Base-by-base conservation (phyloP, 2,329 filamentous ascomycete genomes). In the Colletotrichum sp. region DNA sequence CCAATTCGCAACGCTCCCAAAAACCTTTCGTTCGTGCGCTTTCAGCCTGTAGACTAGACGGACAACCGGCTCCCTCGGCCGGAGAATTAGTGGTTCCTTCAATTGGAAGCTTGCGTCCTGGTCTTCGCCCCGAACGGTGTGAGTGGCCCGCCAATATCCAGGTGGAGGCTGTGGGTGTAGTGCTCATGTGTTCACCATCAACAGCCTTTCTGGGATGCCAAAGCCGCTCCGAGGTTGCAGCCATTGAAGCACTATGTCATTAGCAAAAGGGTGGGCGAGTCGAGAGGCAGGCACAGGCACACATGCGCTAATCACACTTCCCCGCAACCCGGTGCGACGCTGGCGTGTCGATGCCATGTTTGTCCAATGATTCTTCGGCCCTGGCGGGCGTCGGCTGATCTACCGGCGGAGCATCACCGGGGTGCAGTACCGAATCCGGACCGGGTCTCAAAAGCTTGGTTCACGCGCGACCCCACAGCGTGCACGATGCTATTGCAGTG, bases 321-420 rank as follows among this genome's bases (percentile, higher is more conserved):
- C 69, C 73, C 70, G 55, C 69, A 73, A 57, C 48, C 8, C 18
- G 39, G 44, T 59, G 55, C 55, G 67, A 68, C 63, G 18, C 32
- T 39, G 22, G 66, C 18, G 22, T 36, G 60, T 36, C 24, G 68
- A 39, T 62, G 26, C 57, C 30, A 36, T 32, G 36, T 57, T 28
- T 57, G 44, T 16, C 69, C 30, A 34, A 59, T 36, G 64, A 22
- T 26, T 68, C 28, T 60, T 22, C 26, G 30, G 48, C 69, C 24
- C 24, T 60, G 64, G 32, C 74, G 74, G 74, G 74, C 74, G 52
- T 76, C 74, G 71, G 71, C 18, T 32, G 44, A 76, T 76, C 74
- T 76, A 18, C 65, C 60, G 74, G 71, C 34, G 18, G 30, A 22
- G 24, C 32, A 26, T 44, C 62, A 24, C 63, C 30, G 22, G 62